Evolutionary conservation across 1,139 yeast genomes (phyloP).

Genomic region (Yamadazyma dendronema): DNA sequence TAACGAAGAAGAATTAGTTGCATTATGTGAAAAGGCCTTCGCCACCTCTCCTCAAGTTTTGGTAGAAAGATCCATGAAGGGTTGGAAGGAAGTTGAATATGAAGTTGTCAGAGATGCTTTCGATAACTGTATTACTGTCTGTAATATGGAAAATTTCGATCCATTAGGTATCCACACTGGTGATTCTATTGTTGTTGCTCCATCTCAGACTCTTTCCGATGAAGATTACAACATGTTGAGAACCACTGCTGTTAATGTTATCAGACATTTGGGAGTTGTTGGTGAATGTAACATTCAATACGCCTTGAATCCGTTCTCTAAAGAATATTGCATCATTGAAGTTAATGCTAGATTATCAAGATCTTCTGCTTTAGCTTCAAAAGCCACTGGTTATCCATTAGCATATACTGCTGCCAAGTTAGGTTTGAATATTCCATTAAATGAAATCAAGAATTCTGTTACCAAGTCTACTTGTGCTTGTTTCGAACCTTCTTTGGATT

Average conservation of each 20-base stretch:
- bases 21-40: conserved; percentile 85
- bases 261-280: conserved; percentile 97
- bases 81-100: conserved; percentile 98
- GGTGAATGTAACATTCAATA: conserved; percentile 99
- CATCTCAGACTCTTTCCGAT: conserved; percentile 95
- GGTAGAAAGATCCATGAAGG: conserved; percentile 96
- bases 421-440: conserved; percentile 90
- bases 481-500: conserved; percentile 97
- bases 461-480: conserved; percentile 95
- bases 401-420: conserved; percentile 98
- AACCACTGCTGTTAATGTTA: conserved; percentile 95
- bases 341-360: conserved; percentile 97
- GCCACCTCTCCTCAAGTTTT: conserved; percentile 95
- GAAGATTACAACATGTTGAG: conserved; percentile 98
- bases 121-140: conserved; percentile 97
- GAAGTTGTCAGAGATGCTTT: conserved; percentile 98
- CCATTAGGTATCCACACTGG: conserved; percentile 99
- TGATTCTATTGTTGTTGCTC: conserved; percentile 98
- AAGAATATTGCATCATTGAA: conserved; percentile 96
- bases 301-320: conserved; percentile 90
- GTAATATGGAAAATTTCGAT: conserved; percentile 99
- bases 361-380: conserved; percentile 97
- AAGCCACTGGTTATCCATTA: conserved; percentile 97
- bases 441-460: conserved; percentile 90
- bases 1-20: conserved; percentile 78